A percentile compares a stretch with the other conserved stretches of the same genome.
These are phyloP conservation scores for Diaporthe destruens DNA, from an alignment of 2,329 filamentous ascomycete genomes.

Conservation along the genomic window DNA sequence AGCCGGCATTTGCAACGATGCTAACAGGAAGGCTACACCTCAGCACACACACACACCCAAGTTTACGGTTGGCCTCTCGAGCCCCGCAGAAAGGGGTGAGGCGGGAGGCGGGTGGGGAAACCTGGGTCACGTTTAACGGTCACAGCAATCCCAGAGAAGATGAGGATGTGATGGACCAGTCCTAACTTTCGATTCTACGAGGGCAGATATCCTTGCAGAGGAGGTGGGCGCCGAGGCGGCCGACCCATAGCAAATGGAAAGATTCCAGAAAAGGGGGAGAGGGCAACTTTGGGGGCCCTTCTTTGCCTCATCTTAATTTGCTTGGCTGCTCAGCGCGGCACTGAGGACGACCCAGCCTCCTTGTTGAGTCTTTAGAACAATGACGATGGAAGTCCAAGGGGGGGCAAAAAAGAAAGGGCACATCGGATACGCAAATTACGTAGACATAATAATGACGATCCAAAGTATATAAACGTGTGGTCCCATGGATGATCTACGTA, in stretches of 20 bases:
- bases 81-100: constrained; percentile 12
- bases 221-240: constrained; percentile 17
- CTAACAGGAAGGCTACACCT: constrained; percentile 42
- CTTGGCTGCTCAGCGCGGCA: constrained; percentile 32
- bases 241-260: constrained; percentile 20
- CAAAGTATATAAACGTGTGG: constrained; percentile 40
- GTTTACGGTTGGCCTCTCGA: constrained; percentile 24
- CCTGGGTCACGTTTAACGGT: constrained; percentile 34
- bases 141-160: constrained; percentile 26
- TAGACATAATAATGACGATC: constrained; percentile 55
- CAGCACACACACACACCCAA: constrained; percentile 35
- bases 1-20: constrained; percentile 48
- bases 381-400: constrained; percentile 31
- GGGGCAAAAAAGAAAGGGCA: constrained; percentile 29
- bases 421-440: constrained; percentile 46
- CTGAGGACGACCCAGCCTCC: constrained; percentile 14
- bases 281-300: not conserved
- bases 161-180: constrained; percentile 27
- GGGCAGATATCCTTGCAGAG: constrained; percentile 35
- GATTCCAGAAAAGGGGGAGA: constrained; percentile 12
- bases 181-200: constrained; percentile 41
- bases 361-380: constrained; percentile 34
- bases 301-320: constrained; percentile 7
- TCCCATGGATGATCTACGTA: constrained; percentile 44
- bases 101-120: constrained; percentile 11